A percentile compares a stretch with the other conserved stretches of the same genome.
These are phyloP conservation scores for Fragilaria radians DNA, from an alignment of 108 stramenopile genomes.

Conservation along the genomic window DNA sequence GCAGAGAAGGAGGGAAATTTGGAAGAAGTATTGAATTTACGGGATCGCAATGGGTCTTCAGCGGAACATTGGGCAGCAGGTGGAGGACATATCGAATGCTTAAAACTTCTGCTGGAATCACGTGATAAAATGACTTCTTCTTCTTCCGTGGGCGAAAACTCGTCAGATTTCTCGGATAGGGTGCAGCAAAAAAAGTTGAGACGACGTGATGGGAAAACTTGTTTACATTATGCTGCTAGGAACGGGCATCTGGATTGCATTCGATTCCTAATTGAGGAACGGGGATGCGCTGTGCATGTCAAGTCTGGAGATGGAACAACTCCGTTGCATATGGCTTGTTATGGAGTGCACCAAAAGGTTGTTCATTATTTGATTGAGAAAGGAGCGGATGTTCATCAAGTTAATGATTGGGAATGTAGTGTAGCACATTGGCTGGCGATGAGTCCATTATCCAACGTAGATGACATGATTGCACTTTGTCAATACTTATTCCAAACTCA, in stretches of 20 bases:
- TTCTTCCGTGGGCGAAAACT: background rate
- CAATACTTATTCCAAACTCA: constrained; percentile 28
- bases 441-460: constrained; percentile 37
- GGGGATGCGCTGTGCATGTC: constrained; percentile 21
- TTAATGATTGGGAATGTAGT: constrained; percentile 57
- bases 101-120: constrained; percentile 42
- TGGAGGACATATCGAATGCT: constrained; percentile 67
- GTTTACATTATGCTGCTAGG: constrained; percentile 77
- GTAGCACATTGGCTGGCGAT: constrained; percentile 70
- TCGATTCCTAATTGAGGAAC: constrained; percentile 24
- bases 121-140: constrained; percentile 3
- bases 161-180: background rate
- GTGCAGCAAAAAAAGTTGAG: constrained; percentile 23
- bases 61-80: constrained; percentile 87
- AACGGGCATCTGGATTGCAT: constrained; percentile 63
- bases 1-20: background rate
- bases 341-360: constrained; percentile 56
- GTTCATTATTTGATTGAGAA: constrained; percentile 40
- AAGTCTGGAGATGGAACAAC: constrained; percentile 77
- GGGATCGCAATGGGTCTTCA: constrained; percentile 68
- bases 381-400: constrained; percentile 14
- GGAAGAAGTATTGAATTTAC: constrained; percentile 24
- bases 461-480: constrained; percentile 39
- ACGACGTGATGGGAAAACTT: constrained; percentile 84
- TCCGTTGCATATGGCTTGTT: constrained; percentile 78